phyloP scores from a whole-genome alignment of 2,329 filamentous ascomycete species.

The Cladophialophora exuberans region DNA sequence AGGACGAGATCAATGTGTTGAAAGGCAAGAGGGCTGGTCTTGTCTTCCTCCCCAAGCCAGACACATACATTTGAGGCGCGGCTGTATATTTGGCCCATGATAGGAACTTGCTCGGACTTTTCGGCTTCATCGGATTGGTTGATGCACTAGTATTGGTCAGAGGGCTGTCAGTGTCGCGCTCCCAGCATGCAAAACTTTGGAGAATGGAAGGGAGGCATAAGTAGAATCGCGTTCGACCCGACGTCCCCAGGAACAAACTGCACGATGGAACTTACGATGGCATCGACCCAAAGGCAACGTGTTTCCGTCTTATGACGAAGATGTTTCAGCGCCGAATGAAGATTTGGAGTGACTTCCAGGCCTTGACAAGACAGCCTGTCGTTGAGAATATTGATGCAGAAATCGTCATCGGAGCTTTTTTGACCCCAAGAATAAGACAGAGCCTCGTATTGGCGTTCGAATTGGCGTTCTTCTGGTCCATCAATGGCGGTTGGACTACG shows the following conservation, averaged over 20 bases:
- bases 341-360: background rate
- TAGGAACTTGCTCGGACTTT: constrained; percentile 30
- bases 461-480: background rate
- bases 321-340: background rate
- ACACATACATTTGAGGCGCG: constrained; percentile 10
- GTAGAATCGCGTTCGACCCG: constrained; percentile 26
- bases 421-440: constrained; percentile 32
- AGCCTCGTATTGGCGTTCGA: constrained; percentile 18
- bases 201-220: too few species aligned
- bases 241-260: constrained; percentile 20
- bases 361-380: background rate
- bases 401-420: background rate
- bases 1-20: constrained; percentile 23
- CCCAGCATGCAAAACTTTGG: too few species aligned
- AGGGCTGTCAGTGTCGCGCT: too few species aligned
- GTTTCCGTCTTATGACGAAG: background rate
- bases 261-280: background rate
- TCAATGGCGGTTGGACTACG: background rate
- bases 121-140: constrained; percentile 31
- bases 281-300: background rate
- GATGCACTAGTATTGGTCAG: too few species aligned
- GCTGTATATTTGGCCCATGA: constrained; percentile 27
- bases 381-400: constrained; percentile 15
- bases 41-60: constrained; percentile 16
- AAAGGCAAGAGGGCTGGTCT: constrained; percentile 17